Evolutionary conservation across 805 yeast genomes (phyloP), one percentile per base, ranked within the genome.

Genomic region (Yueomyces sp.): DNA sequence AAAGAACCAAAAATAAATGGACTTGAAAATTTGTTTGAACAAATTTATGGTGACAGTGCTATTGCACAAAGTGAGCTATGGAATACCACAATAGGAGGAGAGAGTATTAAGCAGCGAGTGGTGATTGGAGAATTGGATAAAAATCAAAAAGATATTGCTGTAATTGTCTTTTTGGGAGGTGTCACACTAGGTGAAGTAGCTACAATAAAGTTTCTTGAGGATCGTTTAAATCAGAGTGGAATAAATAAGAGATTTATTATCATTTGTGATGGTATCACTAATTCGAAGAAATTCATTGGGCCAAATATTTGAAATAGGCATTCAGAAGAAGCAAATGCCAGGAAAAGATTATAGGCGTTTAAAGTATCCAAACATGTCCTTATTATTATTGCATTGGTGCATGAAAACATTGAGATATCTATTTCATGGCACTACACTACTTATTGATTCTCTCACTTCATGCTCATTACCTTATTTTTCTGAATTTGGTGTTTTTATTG

Each of bases 161-260:
- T 85, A 47, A 51, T 85, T 42, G 74, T 78, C 5, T 62, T 81
- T 48, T 54, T 88, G 37, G 97, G 97, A 11, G 97, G 98, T 0
- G 65, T 88, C 5, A 85, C 96, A 0, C 70, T 84, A 56, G 77
- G 92, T 6, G 98, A 90, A 60, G 67, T 88, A 19, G 76, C 90
- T 3, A 78, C 87, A 3, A 62, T 90, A 40, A 67, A 79, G 52
- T 72, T 68, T 43, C 67, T 85, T n/a, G 76, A 83, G 45, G 63
- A 65, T 40, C 67, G 66, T 28, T 47, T 66, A 34, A 57, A 63
- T 6, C 50, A 53, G 29, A 64, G 63, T 42, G 65, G 61, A 36
- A 51, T 60, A 12, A 46, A 56, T 42, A 69, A 64, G 52, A 59
- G 67, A 34, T 57, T 76, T 38, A 51, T 74, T 5, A 61, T 77